These are phyloP conservation scores for Vachellia collinsii DNA, from an alignment of 306 rosid species.

Conservation along the genomic window DNA sequence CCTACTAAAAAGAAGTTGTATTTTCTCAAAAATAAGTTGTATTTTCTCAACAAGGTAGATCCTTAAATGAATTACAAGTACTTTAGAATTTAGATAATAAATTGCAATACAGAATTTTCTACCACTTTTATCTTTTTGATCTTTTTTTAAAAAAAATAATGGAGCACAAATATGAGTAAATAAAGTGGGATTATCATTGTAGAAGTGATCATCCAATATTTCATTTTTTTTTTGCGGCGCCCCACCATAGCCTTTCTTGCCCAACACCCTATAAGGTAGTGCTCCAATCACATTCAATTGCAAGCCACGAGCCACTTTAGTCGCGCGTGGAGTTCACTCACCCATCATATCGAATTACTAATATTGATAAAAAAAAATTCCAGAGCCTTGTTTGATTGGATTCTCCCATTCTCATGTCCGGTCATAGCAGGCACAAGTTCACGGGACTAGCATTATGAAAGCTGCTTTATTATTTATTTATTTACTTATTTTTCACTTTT, in stretches of 20 bases:
- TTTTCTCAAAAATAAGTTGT: no score
- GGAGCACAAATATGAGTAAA: no score
- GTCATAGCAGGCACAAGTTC: constrained; percentile 41
- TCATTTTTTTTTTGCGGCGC: no score
- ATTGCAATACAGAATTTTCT: no score
- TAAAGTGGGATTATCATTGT: no score
- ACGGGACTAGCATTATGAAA: constrained; percentile 42
- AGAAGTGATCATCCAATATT: no score
- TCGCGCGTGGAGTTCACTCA: constrained; percentile 26
- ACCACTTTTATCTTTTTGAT: no score
- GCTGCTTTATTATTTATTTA: neutral
- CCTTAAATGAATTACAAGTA: no score
- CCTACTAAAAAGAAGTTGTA: no score
- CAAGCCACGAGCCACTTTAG: neutral
- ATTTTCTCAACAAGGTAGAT: no score
- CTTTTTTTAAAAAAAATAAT: neutral
- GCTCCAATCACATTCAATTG: neutral
- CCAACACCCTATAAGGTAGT: neutral
- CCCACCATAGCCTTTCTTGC: no score
- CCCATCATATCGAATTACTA: neutral
- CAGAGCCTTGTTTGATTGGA: neutral
- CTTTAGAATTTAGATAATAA: no score
- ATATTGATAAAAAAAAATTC: neutral
- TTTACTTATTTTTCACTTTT: constrained; percentile 13
- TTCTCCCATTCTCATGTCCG: neutral